Base-by-base conservation (phyloP, 257 asterid genomes). In the Lycium ferocissimum region DNA sequence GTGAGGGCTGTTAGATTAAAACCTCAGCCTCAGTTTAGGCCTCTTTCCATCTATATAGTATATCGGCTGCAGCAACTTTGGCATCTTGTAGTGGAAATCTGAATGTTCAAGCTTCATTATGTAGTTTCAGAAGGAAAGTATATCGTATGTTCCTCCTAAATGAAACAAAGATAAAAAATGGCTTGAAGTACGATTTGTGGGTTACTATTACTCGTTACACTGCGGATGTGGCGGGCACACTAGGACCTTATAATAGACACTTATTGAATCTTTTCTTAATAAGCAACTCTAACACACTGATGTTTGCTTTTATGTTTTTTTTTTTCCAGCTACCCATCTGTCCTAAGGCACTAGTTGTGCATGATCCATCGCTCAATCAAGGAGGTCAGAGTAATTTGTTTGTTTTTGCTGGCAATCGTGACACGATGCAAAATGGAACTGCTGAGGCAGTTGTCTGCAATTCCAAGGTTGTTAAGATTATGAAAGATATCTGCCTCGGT, bases 381-480 rank as follows among this genome's bases (percentile, higher is more conserved):
- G 81, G n/a, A 22, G 86, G 86, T 87, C 91, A 85, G 84, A 85
- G 66, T 84, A 59, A 35, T 69, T 70, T 71, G 38, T 84, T 56
- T 85, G 76, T 51, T 33, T 83, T 75, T 66, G 63, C 86, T 13
- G 86, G 75, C 80, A 87, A 86, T 66, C 90, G 53, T 17, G 63
- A 14, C 47, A 51, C 11, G 15, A 40, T 73, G 85, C 89, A 83
- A 85, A 91, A 84, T 80, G 90, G 89, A 85, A 22, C 45, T 80
- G 85, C 85, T 53, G 87, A n/a, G 56, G 45, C 86, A 33, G 65
- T 87, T 72, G 56, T 80, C 63, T 66, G 37, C 58, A 59, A 86
- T 22, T 90, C 94, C 38, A 89, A 92, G 98, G 96, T 94, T 81
- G 82, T 88, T 47, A 57, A 20, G 26, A 79, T 22, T 66, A 20